Evolutionary conservation across 225 moss, liverwort and hornwort genomes (phyloP), one percentile per base, ranked within the genome.

Genomic region (Marchantia paleacea): DNA sequence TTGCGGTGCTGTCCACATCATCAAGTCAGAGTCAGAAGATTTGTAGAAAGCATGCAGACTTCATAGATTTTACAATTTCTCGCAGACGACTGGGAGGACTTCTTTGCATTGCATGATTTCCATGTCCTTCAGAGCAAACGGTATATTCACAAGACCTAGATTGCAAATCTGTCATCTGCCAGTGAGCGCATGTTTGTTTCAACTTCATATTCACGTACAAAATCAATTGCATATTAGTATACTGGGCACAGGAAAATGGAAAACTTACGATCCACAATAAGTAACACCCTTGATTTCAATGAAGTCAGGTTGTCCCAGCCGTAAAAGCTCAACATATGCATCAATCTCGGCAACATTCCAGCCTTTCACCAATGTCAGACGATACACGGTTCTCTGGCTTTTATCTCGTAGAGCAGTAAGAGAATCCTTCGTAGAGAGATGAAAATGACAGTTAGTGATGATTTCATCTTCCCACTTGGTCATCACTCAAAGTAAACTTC

Each of bases 201-300:
- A 39, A 39, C 39, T 39, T 39, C 39, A 39, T 5, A 39, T 39
- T 39, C 39, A 5, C 39, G 39, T 49, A 5, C 13, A 0, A 13
- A 16, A 13, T 18, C 29, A 15, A 13, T 7, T 69, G 18, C 29
- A 18, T 69, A 48, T 16, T 61, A 7, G 16, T 8, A 24, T 62
- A 24, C 24, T 62, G 22, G 24, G 8, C 24, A 24, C 22, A 24
- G 16, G 22, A 49, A 22, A 70, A 49, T 11, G 1, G 52, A 22
- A 52, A 72, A 90, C 96, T 79, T 91, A 94, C 97, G 93, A 93
- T 87, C 94, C 97, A 84, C 97, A 97, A 75, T 94, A 97, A 6
- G 97, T 97, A 26, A 97, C 94, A 79, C 97, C 97, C 89, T 97
- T 97, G 52, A 97, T 97, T 85, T 97, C 94, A 80, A 97, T 92